Evolutionary conservation across 1,139 yeast genomes (phyloP).

Genomic region (Scheffersomyces parashehatae): DNA sequence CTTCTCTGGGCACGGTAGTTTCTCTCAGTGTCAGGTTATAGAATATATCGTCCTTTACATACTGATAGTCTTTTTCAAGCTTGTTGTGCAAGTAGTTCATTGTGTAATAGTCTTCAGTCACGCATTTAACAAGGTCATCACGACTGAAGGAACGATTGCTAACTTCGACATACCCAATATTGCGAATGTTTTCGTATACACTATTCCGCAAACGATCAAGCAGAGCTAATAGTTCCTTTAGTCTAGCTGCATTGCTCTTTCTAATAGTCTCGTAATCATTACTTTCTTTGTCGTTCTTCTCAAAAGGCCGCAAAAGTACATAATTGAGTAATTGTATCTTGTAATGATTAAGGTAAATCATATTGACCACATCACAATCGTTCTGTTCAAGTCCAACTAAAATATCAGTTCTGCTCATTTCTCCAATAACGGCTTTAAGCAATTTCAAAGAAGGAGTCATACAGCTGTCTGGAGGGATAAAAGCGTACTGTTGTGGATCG

Average conservation of each 20-base stretch:
- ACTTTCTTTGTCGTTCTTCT: neutral
- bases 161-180: conserved; percentile 6
- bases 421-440: no score
- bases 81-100: conserved; percentile 12
- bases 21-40: conserved; percentile 3
- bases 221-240: conserved; percentile 7
- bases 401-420: neutral
- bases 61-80: conserved; percentile 10
- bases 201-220: conserved; percentile 9
- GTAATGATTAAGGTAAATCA: conserved; percentile 13
- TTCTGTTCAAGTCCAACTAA: conserved; percentile 3
- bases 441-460: no score
- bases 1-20: no score
- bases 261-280: conserved; percentile 2
- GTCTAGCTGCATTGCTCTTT: conserved; percentile 4
- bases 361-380: conserved; percentile 2
- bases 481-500: no score
- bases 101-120: conserved; percentile 14
- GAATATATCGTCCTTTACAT: conserved; percentile 15
- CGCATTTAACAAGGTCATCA: conserved; percentile 12
- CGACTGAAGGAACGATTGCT: conserved; percentile 6
- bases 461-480: no score
- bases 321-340: conserved; percentile 10
- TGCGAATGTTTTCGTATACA: conserved; percentile 8
- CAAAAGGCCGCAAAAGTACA: conserved; percentile 6